phyloP scores from a whole-genome alignment of 2,329 filamentous ascomycete species.

The Metarhizium sp. region DNA sequence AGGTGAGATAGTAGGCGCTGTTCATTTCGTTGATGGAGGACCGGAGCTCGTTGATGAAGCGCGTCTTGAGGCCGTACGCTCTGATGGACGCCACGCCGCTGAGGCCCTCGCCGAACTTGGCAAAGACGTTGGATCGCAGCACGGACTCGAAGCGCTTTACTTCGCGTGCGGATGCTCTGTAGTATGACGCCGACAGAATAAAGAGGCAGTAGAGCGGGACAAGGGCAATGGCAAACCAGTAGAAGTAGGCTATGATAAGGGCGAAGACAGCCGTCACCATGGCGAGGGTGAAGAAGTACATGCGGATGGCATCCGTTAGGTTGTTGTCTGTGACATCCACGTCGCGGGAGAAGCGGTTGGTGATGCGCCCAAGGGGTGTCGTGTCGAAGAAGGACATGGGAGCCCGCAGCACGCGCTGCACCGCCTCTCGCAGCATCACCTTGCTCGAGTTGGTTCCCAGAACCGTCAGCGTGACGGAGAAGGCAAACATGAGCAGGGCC shows the following conservation, averaged over 20 bases:
- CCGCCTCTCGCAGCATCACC: slow-evolving; percentile 70
- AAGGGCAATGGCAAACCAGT: slow-evolving; percentile 65
- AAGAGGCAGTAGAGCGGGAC: slow-evolving; percentile 65
- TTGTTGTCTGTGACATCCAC: slow-evolving; percentile 96
- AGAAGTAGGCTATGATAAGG: slow-evolving; percentile 89
- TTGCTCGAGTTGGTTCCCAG: slow-evolving; percentile 76
- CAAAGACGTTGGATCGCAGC: slow-evolving; percentile 78
- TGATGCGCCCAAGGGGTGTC: slow-evolving; percentile 88
- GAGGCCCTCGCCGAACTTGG: slow-evolving; percentile 84
- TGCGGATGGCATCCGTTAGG: slow-evolving; percentile 78
- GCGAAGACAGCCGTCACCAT: slow-evolving; percentile 79
- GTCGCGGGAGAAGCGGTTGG: slow-evolving; percentile 91
- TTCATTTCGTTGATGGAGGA: slow-evolving; percentile 83
- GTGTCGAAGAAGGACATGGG: slow-evolving; percentile 96
- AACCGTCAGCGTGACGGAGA: slow-evolving; percentile 68
- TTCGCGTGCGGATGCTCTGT: slow-evolving; percentile 82
- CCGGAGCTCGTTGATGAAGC: slow-evolving; percentile 63
- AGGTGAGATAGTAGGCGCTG: slow-evolving; percentile 87
- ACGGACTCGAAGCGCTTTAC: slow-evolving; percentile 91
- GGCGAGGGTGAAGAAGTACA: slow-evolving; percentile 80
- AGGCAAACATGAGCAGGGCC: slow-evolving; percentile 67
- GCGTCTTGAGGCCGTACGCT: slow-evolving; percentile 73
- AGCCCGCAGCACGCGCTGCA: slow-evolving; percentile 62
- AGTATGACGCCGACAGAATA: slow-evolving; percentile 75
- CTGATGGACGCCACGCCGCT: slow-evolving; percentile 77